Conservation (phyloP, 2,329 filamentous ascomycete genomes). For the Myriosclerotinia curreyana region DNA sequence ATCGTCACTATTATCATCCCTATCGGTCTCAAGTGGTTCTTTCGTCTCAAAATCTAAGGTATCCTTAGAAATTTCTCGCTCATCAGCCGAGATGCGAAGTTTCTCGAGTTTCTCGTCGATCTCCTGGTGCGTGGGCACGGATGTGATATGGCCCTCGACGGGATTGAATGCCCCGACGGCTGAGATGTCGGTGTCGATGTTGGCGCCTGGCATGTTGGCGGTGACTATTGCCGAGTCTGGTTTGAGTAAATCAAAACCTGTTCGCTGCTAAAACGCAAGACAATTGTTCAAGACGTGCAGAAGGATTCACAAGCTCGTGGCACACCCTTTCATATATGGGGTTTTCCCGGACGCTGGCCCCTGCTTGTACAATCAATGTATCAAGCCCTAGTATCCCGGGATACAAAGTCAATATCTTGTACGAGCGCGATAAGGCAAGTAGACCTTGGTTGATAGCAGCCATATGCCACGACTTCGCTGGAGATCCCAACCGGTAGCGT, state of each 20-base stretch:
- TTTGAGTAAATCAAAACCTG: neutral
- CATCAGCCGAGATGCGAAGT: slow-evolving; percentile 22
- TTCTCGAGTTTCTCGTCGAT: slow-evolving; percentile 42
- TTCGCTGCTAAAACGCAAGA: neutral
- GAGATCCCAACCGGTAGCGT: neutral
- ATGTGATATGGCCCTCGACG: slow-evolving; percentile 37
- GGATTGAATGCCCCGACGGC: slow-evolving; percentile 36
- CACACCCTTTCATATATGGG: neutral
- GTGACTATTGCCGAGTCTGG: neutral
- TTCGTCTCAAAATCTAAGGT: slow-evolving; percentile 33
- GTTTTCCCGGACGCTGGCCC: neutral
- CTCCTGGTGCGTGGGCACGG: slow-evolving; percentile 35
- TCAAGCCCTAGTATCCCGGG: neutral
- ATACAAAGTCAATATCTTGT: neutral
- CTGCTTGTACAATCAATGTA: neutral
- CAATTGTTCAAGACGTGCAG: neutral
- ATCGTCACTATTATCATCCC: slow-evolving; percentile 41
- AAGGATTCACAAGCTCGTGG: neutral
- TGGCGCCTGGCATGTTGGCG: slow-evolving; percentile 26
- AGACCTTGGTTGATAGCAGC: neutral
- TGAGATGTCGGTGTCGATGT: slow-evolving; percentile 32
- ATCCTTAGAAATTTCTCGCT: slow-evolving; percentile 18
- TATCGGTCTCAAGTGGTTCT: slow-evolving; percentile 33
- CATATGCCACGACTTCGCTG: slow-evolving; percentile 13
- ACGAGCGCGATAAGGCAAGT: neutral